Conservation (phyloP, 2,329 filamentous ascomycete genomes). For the Phialophora expanda region DNA sequence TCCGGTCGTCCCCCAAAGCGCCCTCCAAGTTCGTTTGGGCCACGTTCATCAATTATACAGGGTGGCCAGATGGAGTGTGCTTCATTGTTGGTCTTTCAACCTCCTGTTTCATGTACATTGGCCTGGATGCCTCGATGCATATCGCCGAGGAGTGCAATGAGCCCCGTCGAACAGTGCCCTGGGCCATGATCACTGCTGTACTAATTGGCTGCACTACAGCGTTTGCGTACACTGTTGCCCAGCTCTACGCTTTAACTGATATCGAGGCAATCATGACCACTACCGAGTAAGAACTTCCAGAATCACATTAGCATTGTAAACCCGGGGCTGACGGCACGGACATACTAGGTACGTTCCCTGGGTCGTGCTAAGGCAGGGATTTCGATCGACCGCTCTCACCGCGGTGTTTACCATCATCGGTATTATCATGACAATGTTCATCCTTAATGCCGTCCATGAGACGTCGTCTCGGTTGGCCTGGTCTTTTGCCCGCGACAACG, state of each 20-base stretch:
- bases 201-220: constrained; percentile 44
- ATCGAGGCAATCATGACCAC: constrained; percentile 37
- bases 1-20: constrained; percentile 31
- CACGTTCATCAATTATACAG: constrained; percentile 35
- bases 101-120: constrained; percentile 34
- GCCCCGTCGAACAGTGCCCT: constrained; percentile 46
- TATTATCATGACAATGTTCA: constrained; percentile 60
- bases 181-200: constrained; percentile 47
- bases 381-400: constrained; percentile 27
- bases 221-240: constrained; percentile 32
- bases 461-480: constrained; percentile 58
- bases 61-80: constrained; percentile 41
- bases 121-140: constrained; percentile 44
- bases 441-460: constrained; percentile 62
- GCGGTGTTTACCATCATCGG: constrained; percentile 48
- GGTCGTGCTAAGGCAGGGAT: constrained; percentile 13
- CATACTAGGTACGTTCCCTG: constrained; percentile 21
- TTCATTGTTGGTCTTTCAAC: constrained; percentile 40
- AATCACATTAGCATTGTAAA: neutral
- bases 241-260: constrained; percentile 36
- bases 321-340: neutral
- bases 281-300: constrained; percentile 21
- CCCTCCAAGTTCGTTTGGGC: constrained; percentile 32
- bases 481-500: constrained; percentile 53
- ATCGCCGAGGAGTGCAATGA: constrained; percentile 53